Base-by-base conservation (phyloP, 768 basidiomycete genomes). In the Macrolepiota albuminosa region DNA sequence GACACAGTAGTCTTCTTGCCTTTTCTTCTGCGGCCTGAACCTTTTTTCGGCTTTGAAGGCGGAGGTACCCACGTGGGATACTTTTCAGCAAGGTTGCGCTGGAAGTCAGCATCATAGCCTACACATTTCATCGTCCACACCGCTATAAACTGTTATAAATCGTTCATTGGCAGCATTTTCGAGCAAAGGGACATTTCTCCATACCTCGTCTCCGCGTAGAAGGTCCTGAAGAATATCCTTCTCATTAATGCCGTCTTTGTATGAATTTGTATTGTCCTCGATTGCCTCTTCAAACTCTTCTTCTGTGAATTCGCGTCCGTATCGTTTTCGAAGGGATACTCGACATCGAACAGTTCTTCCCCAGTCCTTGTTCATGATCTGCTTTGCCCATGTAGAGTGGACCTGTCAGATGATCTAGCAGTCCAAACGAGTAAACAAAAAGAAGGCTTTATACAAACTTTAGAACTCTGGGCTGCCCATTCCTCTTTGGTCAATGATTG, bases 91-190 rank as follows among this genome's bases (percentile, higher is more conserved):
- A 79, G 58, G 5, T 70, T 64, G 11, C 59, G 58, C 58, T 78
- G 77, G 51, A 78, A 76, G 0, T 70, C 62, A 5, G 64, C 63
- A 50, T 79, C 75, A 49, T 79, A 79, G 3, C 69, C 75, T 18
- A 77, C 67, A 53, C 78, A 79, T 58, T 77, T 73, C 73, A 78
- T 69, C 0, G 71, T 72, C 72, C 73, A 76, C 0, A 75, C 72
- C 0, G 66, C 66, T 29, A 79, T 65, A 24, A 54, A 59, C 75
- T 77, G 48, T 45, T 4, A 3, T 21, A 7, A 33, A 16, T 33
- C 7, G 11, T 6, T 56, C 7, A 14, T 6, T 33, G 16, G 6
- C 42, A 14, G 14, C 8, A 21, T 8, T 45, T 24, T 33, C n/a
- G 21, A 3, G 31, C 29, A 18, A 4, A 56, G 2, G 18, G 14